Conservation (phyloP, 2,329 filamentous ascomycete genomes). For the Talaromyces sp. region DNA sequence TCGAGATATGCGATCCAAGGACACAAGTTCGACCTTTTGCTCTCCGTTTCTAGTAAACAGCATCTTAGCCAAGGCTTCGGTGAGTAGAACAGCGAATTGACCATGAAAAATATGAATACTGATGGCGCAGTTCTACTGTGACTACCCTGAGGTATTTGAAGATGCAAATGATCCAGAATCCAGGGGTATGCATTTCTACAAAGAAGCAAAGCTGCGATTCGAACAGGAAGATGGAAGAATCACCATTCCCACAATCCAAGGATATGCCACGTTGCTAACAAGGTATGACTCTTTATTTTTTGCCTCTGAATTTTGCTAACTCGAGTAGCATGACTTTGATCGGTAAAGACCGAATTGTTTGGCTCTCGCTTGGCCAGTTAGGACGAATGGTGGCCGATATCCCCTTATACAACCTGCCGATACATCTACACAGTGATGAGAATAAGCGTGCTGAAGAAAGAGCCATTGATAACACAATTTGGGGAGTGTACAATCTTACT, state of each 20-base stretch:
- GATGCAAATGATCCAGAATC: constrained; percentile 21
- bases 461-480: constrained; percentile 16
- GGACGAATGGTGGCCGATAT: constrained; percentile 27
- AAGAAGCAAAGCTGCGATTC: constrained; percentile 31
- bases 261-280: constrained; percentile 29
- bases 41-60: constrained; percentile 37
- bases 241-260: constrained; percentile 31
- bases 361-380: constrained; percentile 29
- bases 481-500: constrained; percentile 19
- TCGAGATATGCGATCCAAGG: constrained; percentile 32
- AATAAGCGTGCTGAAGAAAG: constrained; percentile 19
- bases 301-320: not conserved
- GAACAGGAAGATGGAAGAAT: constrained; percentile 31
- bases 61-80: constrained; percentile 32
- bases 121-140: constrained; percentile 27
- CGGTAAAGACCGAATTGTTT: constrained; percentile 31
- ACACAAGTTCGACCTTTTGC: constrained; percentile 28
- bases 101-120: not conserved
- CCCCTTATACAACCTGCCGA: constrained; percentile 18
- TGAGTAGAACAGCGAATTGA: constrained; percentile 17
- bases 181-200: constrained; percentile 32
- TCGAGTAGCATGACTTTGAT: constrained; percentile 30
- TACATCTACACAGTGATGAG: constrained; percentile 19
- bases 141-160: constrained; percentile 26
- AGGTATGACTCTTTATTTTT: constrained; percentile 23